These are phyloP conservation scores for Colletotrichum liaoningense DNA, from an alignment of 2,329 filamentous ascomycete genomes.

Conservation along the genomic window DNA sequence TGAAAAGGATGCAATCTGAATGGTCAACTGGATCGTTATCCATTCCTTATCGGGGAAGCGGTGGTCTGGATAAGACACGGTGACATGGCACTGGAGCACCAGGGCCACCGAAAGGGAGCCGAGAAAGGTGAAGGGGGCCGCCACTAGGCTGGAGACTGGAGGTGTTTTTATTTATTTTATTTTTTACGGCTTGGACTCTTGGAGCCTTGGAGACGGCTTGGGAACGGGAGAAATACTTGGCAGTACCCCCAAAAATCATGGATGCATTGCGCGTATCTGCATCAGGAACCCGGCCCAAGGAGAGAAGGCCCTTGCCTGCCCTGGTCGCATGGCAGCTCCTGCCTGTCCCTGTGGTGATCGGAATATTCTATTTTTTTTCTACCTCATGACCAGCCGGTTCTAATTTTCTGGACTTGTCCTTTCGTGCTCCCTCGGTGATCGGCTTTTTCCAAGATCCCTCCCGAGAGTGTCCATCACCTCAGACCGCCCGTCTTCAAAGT, in stretches of 20 bases:
- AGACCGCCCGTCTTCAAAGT: too few species aligned
- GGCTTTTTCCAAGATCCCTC: background rate
- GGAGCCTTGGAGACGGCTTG: background rate
- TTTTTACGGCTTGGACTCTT: background rate
- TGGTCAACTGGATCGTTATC: constrained; percentile 4
- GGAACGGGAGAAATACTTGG: constrained; percentile 22
- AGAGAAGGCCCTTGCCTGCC: constrained; percentile 10
- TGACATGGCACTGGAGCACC: constrained; percentile 13
- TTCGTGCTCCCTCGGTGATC: background rate
- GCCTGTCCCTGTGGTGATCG: constrained; percentile 35
- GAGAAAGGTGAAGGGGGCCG: background rate
- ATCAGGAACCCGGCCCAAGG: constrained; percentile 23
- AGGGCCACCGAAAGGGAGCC: constrained; percentile 9
- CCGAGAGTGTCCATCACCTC: background rate
- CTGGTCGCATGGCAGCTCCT: background rate
- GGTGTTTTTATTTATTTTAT: background rate
- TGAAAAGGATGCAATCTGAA: constrained; percentile 22
- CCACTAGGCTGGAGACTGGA: constrained; percentile 1
- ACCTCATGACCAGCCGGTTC: background rate
- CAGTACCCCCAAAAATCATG: constrained; percentile 18
- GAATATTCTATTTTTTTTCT: constrained; percentile 28
- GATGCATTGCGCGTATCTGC: constrained; percentile 34
- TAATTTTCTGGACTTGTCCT: constrained; percentile 4
- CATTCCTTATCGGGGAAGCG: constrained; percentile 29
- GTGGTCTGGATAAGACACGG: constrained; percentile 26